phyloP scores from a whole-genome alignment of 768 basidiomycete species.

The Nevesoporus exiguus region DNA sequence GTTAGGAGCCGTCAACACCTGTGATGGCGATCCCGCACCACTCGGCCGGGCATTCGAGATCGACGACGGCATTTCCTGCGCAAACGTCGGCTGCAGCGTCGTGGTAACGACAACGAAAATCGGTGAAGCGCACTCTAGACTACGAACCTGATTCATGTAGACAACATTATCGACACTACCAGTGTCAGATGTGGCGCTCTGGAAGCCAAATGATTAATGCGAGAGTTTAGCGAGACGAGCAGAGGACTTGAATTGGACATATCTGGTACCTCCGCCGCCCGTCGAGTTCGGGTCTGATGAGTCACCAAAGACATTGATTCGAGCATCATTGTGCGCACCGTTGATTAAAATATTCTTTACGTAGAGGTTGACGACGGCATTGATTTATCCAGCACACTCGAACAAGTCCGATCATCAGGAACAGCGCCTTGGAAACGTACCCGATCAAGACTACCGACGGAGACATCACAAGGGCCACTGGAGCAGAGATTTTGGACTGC shows the following conservation, averaged over 20 bases:
- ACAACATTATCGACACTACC: constrained; percentile 43
- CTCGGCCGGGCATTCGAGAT: constrained; percentile 39
- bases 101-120: constrained; percentile 33
- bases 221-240: neutral
- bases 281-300: constrained; percentile 37
- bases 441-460: constrained; percentile 49
- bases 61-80: constrained; percentile 38
- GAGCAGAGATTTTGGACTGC: constrained; percentile 41
- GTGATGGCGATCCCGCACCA: constrained; percentile 39
- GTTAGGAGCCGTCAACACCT: constrained; percentile 28
- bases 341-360: constrained; percentile 42
- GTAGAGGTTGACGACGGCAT: constrained; percentile 44
- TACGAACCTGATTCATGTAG: constrained; percentile 34
- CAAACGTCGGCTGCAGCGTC: constrained; percentile 33
- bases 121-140: neutral
- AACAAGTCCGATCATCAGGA: neutral
- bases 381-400: constrained; percentile 37
- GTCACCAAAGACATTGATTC: constrained; percentile 52
- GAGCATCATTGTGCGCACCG: constrained; percentile 46
- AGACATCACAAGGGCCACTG: constrained; percentile 40
- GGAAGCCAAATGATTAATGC: neutral
- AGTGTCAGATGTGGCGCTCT: constrained; percentile 29
- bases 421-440: neutral
- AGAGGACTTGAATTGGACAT: constrained; percentile 32
- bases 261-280: constrained; percentile 42